Base-by-base conservation (phyloP, 1,284 basidiomycete species). In the Takashimella koratensis region DNA sequence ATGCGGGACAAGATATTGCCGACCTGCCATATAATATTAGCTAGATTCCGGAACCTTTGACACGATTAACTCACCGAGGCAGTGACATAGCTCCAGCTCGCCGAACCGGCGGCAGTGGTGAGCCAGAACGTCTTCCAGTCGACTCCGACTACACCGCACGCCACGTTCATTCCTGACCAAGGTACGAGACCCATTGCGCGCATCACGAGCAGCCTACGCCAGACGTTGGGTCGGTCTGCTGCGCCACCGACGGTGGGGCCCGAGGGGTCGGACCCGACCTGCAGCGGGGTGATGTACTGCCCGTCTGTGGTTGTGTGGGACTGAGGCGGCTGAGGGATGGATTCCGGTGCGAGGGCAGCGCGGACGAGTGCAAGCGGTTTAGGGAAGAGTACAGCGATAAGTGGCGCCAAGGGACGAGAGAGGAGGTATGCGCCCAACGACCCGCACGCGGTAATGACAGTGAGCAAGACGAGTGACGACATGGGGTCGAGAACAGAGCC, bases 121-220 rank as follows among this genome's bases (percentile, higher is more conserved):
- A 90, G 63, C 90, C 90, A 80, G 87, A 92, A 54, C 23, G 90
- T 78, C 65, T 86, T 80, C 73, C 89, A 92, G 67, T 91, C 78
- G 22, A 95, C 89, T 27, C 87, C 86, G 63, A 88, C 89, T 16
- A 93, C 88, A 45, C 90, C 90, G 71, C 87, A 92, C 26, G 91
- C 91, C 54, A 95, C 87, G 70, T 95, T 95, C 79, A 95, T 90
- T 51, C 89, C 91, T 50, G 88, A 90, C 90, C 90, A 95, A 4
- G 90, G 90, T 8, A 95, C 89, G 50, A 95, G 84, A 23, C 91
- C 90, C 68, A 93, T 83, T 49, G 93, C 84, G 43, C 90, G 84
- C 63, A 95, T 83, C 56, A 93, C 82, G 4, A 88, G 85, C 46
- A 94, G 78, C 27, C 90, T 83, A 30, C 90, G 84, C 91, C 90